Evolutionary conservation across 768 basidiomycete species (phyloP).

Genomic region (Pleurotus djamor): DNA sequence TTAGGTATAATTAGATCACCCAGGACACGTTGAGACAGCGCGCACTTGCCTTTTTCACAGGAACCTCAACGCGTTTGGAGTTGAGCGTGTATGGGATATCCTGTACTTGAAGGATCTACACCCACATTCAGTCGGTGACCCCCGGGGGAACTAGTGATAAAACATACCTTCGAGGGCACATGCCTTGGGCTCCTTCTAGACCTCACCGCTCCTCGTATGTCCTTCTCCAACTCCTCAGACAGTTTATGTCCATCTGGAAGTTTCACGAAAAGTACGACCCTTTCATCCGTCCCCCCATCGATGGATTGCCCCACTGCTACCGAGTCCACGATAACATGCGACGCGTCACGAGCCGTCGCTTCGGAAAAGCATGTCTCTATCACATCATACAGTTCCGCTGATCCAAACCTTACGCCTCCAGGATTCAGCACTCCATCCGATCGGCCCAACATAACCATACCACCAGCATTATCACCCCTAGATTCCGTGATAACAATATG

Average conservation of each 20-base stretch:
- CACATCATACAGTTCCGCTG: conserved; percentile 80
- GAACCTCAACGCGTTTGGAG: conserved; percentile 78
- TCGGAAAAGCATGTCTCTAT: conserved; percentile 59
- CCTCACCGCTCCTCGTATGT: conserved; percentile 62
- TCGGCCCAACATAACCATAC: conserved; percentile 76
- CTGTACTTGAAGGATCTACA: conserved; percentile 62
- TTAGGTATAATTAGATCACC: conserved; percentile 7
- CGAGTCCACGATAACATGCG: conserved; percentile 48
- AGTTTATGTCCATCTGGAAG: conserved; percentile 48
- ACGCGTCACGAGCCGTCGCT: conserved; percentile 21
- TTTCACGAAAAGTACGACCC: conserved; percentile 76
- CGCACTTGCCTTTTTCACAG: conserved; percentile 64
- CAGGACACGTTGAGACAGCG: conserved; percentile 13
- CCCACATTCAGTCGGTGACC: no score
- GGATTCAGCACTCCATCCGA: conserved; percentile 87
- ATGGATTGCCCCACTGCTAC: conserved; percentile 72
- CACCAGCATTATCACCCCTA: conserved; percentile 69
- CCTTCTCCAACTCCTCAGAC: conserved; percentile 47
- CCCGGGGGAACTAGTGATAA: conserved; percentile 9
- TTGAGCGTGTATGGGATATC: conserved; percentile 83
- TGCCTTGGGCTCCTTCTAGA: conserved; percentile 67
- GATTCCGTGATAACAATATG: conserved; percentile 70
- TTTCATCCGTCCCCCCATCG: conserved; percentile 65
- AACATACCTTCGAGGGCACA: conserved; percentile 67
- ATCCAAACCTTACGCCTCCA: conserved; percentile 81